Base-by-base conservation (phyloP, 805 yeast genomes). In the Zygosaccharomyces bailii region DNA sequence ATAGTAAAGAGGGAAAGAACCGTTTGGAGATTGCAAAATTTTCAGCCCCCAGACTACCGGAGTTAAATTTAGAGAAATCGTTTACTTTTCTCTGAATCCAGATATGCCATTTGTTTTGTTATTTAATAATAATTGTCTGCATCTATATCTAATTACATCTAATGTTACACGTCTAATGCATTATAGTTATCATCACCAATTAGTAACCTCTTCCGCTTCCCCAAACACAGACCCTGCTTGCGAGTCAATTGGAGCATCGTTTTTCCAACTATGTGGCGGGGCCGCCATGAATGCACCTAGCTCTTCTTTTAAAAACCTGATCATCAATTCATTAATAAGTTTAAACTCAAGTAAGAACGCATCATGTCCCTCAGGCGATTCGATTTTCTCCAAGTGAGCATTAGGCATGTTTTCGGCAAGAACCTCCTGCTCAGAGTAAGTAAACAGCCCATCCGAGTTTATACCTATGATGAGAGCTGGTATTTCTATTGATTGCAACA, bases 301-400 rank as follows among this genome's bases (percentile, higher is more conserved):
- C 44, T 80, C 71, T 32, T 69, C 65, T 18, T 66, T 67, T 57
- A 91, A 72, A 65, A 91, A 93, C 2, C 76, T 77, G 34, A 77
- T 66, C 42, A 95, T 80, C 51, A 83, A 71, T 29, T 76, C 71
- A 62, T 93, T 86, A 45, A 93, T 88, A 41, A 80, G 79, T 39
- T 79, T 83, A 64, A 93, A 93, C 65, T 93, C 99, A 38, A 93
- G 72, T 48, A 93, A 68, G 60, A 93, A 93, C 2, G 98, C 99
- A 69, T 93, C 99, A 60, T 93, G 99, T 13, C 99, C 99, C 56
- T 93, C 99, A 9, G 91, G 93, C 1, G 97, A 89, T 50, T 85
- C 79, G 34, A 93, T 82, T 56, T 80, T 79, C 53, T 82, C 80
- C 52, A 93, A 70, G 5, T 55, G 63, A 1, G 95, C 74, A 54